These are phyloP conservation scores for Mycena haematopus DNA, from an alignment of 768 basidiomycete species.

Conservation along the genomic window DNA sequence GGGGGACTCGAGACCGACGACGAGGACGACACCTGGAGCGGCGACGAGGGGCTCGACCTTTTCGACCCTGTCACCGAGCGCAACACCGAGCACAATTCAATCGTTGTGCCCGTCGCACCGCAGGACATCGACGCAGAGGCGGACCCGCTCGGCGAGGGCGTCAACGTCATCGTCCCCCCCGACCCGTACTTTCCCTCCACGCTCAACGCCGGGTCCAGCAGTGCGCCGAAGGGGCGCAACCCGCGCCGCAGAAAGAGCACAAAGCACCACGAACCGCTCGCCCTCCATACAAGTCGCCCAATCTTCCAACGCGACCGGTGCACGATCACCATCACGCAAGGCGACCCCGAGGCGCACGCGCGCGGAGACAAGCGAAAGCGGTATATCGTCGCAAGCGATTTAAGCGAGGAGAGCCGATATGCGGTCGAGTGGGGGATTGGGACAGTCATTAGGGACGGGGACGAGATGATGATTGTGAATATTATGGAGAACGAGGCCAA, in stretches of 20 bases:
- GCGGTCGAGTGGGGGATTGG: slow-evolving; percentile 99
- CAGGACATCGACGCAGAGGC: slow-evolving; percentile 61
- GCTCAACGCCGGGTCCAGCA: slow-evolving; percentile 53
- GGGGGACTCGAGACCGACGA: slow-evolving; percentile 49
- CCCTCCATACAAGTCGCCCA: slow-evolving; percentile 75
- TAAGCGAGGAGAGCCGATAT: slow-evolving; percentile 93
- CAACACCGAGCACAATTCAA: slow-evolving; percentile 87
- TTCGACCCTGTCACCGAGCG: slow-evolving; percentile 85
- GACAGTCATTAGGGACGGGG: slow-evolving; percentile 93
- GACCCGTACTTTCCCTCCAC: slow-evolving; percentile 85
- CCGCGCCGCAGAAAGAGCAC: slow-evolving; percentile 64
- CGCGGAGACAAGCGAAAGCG: slow-evolving; percentile 63
- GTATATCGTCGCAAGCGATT: slow-evolving; percentile 93
- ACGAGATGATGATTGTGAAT: slow-evolving; percentile 90
- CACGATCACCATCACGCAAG: slow-evolving; percentile 88
- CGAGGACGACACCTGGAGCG: slow-evolving; percentile 60
- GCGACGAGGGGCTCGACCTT: slow-evolving; percentile 47
- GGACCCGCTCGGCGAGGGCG: slow-evolving; percentile 88
- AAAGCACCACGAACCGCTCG: slow-evolving; percentile 67
- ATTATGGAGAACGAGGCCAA: slow-evolving; percentile 93
- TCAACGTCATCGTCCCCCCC: slow-evolving; percentile 84
- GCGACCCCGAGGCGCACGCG: slow-evolving; percentile 66
- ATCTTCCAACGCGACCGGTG: slow-evolving; percentile 91
- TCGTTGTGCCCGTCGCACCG: slow-evolving; percentile 49
- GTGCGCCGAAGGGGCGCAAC: slow-evolving; percentile 44